phyloP scores from a whole-genome alignment of 1,284 basidiomycete species.

The Ceratobasidium sp. region DNA sequence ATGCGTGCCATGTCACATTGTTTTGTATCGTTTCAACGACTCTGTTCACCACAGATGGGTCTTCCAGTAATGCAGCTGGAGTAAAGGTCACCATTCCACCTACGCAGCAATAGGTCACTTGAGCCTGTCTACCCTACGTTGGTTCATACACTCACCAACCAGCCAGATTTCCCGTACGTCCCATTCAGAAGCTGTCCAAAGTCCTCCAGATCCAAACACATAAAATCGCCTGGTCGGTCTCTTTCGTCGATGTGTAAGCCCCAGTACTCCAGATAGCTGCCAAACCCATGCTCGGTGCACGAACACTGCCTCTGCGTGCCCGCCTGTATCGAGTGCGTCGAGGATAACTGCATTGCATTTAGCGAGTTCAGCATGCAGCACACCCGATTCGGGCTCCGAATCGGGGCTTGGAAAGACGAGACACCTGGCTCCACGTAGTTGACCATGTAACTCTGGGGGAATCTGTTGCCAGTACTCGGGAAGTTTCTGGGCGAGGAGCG shows the following conservation, averaged over 20 bases:
- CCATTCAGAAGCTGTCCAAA: slow-evolving; percentile 30
- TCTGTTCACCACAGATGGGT: slow-evolving; percentile 17
- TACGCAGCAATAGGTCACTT: not conserved
- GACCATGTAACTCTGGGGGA: slow-evolving; percentile 9
- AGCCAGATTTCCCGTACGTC: slow-evolving; percentile 29
- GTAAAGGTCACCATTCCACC: slow-evolving; percentile 42
- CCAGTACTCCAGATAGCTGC: slow-evolving; percentile 5
- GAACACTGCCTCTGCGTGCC: slow-evolving; percentile 21
- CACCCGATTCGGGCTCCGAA: slow-evolving; percentile 6
- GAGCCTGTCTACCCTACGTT: not conserved
- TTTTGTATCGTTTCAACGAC: slow-evolving; percentile 12
- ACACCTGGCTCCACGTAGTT: slow-evolving; percentile 8
- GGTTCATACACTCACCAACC: slow-evolving; percentile 15
- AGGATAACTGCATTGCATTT: slow-evolving; percentile 11
- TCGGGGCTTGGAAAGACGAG: slow-evolving; percentile 16
- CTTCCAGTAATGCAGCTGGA: slow-evolving; percentile 29
- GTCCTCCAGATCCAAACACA: slow-evolving; percentile 26
- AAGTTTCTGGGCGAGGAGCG: slow-evolving; percentile 11
- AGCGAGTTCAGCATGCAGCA: slow-evolving; percentile 9
- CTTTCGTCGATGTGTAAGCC: slow-evolving; percentile 14
- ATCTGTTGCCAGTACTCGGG: slow-evolving; percentile 34
- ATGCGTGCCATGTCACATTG: slow-evolving; percentile 33
- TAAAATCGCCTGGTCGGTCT: slow-evolving; percentile 18
- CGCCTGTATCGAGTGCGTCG: slow-evolving; percentile 10
- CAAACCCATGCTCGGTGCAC: slow-evolving; percentile 26